Percentiles rank a stretch among this genome's conserved stretches.
Conservation (phyloP, 164 flowering plant species). For the Piper longum region DNA sequence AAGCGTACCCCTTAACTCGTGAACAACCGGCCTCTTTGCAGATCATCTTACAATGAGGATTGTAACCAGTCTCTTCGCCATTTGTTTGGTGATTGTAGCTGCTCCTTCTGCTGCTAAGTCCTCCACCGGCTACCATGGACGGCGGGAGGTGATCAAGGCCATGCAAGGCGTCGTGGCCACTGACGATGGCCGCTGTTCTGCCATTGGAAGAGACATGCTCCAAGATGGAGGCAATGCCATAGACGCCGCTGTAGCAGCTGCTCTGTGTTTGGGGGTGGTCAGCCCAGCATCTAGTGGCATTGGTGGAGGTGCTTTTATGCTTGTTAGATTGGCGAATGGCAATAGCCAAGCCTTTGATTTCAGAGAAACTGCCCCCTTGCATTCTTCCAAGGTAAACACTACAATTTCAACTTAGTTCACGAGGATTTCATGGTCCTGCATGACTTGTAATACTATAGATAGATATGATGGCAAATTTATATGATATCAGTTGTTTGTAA, state of each 20-base stretch:
- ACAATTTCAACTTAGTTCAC: not conserved
- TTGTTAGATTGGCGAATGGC: constrained; percentile 30
- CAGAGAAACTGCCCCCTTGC: constrained; percentile 58
- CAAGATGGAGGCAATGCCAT: constrained; percentile 49
- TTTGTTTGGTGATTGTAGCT: not conserved
- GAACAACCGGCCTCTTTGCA: not conserved
- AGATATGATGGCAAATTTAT: too few species aligned
- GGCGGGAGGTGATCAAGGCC: constrained; percentile 19
- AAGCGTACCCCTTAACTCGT: too few species aligned
- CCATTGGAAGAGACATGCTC: constrained; percentile 38
- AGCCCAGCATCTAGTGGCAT: constrained; percentile 62
- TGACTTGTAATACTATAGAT: too few species aligned
- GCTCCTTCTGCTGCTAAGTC: not conserved
- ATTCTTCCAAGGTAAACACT: constrained; percentile 33
- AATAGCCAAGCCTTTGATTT: constrained; percentile 35
- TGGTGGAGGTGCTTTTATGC: constrained; percentile 62
- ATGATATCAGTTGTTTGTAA: too few species aligned
- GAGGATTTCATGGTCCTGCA: too few species aligned
- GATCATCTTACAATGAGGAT: not conserved
- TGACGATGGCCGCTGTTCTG: constrained; percentile 47
- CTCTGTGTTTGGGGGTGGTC: constrained; percentile 59
- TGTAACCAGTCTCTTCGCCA: not conserved
- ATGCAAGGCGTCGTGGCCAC: constrained; percentile 41
- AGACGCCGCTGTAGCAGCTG: constrained; percentile 52
- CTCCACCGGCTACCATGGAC: not conserved